Conservation (phyloP, 257 asterid species). For the Nicotiana tomentosiformis region DNA sequence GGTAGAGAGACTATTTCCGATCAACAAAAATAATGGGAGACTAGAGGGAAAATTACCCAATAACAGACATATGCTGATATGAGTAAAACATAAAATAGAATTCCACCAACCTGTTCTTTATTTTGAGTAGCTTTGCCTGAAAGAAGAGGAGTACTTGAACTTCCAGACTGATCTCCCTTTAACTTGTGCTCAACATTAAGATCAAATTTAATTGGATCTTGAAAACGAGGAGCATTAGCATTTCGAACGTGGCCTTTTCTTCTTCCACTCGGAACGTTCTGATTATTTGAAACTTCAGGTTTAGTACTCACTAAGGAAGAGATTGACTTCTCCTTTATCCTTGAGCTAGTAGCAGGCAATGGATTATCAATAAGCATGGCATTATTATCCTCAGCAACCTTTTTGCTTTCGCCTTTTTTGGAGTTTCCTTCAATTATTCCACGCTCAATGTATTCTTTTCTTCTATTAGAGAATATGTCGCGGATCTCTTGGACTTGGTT, state of each 20-base stretch:
- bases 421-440: background rate
- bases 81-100: background rate
- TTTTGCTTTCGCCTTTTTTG: background rate
- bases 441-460: background rate
- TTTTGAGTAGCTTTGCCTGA: background rate
- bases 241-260: background rate
- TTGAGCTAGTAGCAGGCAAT: background rate
- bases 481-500: constrained; percentile 11
- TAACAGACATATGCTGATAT: no score
- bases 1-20: no score
- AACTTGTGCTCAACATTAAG: background rate
- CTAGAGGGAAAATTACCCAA: background rate
- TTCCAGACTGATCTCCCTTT: background rate
- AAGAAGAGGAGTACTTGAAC: background rate
- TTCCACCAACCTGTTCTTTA: background rate
- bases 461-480: background rate
- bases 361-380: background rate
- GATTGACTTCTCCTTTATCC: constrained; percentile 14
- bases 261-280: background rate
- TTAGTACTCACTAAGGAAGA: constrained; percentile 9
- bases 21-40: background rate
- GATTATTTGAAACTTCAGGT: background rate
- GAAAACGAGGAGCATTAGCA: background rate
- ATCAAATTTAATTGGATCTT: background rate
- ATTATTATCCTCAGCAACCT: background rate